A percentile compares a stretch with the other conserved stretches of the same genome.
Evolutionary conservation across 2,329 filamentous ascomycete species (phyloP).

Genomic region (Pestalotiopsis sp.): DNA sequence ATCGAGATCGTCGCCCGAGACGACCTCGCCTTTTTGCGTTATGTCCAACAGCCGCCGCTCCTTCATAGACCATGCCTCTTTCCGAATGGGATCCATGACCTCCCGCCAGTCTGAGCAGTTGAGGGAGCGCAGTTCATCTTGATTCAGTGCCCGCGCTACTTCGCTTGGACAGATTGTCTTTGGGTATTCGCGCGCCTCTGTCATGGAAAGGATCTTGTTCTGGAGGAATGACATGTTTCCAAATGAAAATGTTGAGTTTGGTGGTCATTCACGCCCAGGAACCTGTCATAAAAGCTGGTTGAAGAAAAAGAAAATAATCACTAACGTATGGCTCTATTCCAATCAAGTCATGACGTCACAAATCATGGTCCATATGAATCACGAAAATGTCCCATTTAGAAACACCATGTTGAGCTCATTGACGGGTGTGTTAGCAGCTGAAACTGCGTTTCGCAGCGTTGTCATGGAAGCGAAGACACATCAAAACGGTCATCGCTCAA

Average conservation of each 20-base stretch:
- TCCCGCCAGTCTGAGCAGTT: background rate
- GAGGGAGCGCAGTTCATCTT: background rate
- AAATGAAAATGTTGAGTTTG: background rate
- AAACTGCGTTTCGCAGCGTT: no score
- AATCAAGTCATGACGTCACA: no score
- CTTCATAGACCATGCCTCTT: conserved; percentile 1
- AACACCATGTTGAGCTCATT: no score
- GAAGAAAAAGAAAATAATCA: background rate
- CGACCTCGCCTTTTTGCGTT: conserved; percentile 2
- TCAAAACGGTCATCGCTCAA: background rate
- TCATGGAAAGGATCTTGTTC: background rate
- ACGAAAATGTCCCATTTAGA: no score
- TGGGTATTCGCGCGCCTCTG: background rate
- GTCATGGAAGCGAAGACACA: no score
- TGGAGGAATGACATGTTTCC: background rate
- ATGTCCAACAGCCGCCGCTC: conserved; percentile 1
- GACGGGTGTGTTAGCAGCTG: no score
- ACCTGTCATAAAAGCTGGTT: background rate
- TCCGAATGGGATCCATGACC: conserved; percentile 1
- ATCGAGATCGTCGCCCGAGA: background rate
- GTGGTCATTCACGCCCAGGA: background rate
- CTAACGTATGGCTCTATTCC: no score
- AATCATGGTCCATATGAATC: no score
- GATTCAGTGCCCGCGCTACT: background rate
- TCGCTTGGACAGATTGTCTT: conserved; percentile 9